Base-by-base conservation (phyloP, 768 basidiomycete species). In the Pisolithus marmoratus region DNA sequence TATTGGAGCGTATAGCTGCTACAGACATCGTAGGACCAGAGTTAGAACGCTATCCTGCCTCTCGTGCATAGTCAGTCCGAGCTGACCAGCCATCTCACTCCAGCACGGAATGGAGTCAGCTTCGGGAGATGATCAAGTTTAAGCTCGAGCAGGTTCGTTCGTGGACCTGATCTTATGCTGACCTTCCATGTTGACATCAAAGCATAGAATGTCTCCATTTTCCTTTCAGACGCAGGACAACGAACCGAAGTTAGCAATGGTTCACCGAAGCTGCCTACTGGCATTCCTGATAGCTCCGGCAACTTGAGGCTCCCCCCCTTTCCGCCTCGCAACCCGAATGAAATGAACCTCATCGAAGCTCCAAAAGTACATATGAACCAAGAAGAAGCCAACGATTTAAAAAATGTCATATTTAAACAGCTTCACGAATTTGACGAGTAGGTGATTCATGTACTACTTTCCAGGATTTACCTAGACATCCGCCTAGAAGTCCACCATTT, bases 381-480 rank as follows among this genome's bases (percentile, higher is more conserved):
- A 49, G 72, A 80, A 45, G 83, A 90, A 59, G 81, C 84, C 1
- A 71, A 74, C 14, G 76, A 76, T 37, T 66, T 82, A 64, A 82
- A 83, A 67, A 64, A 71, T 7, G 63, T 64, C 5, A 76, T 94
- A 23, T 83, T 82, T 61, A 68, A 68, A 9, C 82, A 87, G 57
- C 67, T 94, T 24, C 81, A 90, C 57, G 79, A 80, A 36, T 90
- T 92, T 55, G 87, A 90, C 40, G 77, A 77, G 90, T 90, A 59
- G 45, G 82, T 74, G 46, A 12, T 29, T 15, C n/a, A 34, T 47
- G 20, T 48, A 24, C 38, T 26, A 31, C 41, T 46, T 20, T 5
- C 44, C 38, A 50, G 40, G 17, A 22, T 47, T 44, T 51, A 48
- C 27, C 58, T 49, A 60, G 26, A 20, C 5, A 48, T 47, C 37